A percentile compares a stretch with the other conserved stretches of the same genome.
phyloP scores from a whole-genome alignment of 1,284 basidiomycete species.

The Naganishia sp. region DNA sequence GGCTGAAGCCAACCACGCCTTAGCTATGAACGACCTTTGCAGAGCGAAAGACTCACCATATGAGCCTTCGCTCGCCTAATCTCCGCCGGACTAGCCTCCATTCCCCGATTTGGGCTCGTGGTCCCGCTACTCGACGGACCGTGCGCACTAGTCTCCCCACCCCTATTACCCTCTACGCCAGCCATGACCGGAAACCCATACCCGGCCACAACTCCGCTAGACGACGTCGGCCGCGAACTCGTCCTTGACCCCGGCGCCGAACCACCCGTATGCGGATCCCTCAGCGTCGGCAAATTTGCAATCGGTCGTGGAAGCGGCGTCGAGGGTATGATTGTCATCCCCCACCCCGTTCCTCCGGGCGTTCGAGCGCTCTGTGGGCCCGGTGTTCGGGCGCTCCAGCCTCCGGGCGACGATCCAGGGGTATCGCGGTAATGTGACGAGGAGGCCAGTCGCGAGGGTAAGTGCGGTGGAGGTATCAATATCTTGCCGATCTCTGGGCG shows the following conservation, averaged over 20 bases:
- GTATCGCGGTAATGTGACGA: slow-evolving; percentile 2
- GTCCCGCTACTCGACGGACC: slow-evolving; percentile 6
- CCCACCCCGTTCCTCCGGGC: slow-evolving; percentile 22
- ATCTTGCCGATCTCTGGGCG: slow-evolving; percentile 26
- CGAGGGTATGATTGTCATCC: slow-evolving; percentile 45
- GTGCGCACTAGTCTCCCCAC: background rate
- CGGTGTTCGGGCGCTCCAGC: slow-evolving; percentile 14
- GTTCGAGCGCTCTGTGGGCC: slow-evolving; percentile 11
- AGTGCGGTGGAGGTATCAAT: slow-evolving; percentile 10
- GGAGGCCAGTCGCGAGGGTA: slow-evolving; percentile 15
- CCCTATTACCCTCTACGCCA: background rate
- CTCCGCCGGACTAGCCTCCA: slow-evolving; percentile 38
- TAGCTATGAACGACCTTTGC: slow-evolving; percentile 16
- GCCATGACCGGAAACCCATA: slow-evolving; percentile 18
- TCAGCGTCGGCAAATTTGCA: slow-evolving; percentile 49
- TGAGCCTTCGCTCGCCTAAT: slow-evolving; percentile 45
- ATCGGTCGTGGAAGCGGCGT: slow-evolving; percentile 53
- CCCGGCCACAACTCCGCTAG: background rate
- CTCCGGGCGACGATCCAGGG: slow-evolving; percentile 4
- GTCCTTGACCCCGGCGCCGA: background rate
- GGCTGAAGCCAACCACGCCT: slow-evolving; percentile 38
- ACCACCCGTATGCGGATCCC: slow-evolving; percentile 21
- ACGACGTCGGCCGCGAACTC: background rate
- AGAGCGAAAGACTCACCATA: slow-evolving; percentile 45
- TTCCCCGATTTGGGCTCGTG: slow-evolving; percentile 30